Percentiles rank a stretch among this genome's conserved stretches.
phyloP scores from a whole-genome alignment of 2,329 filamentous ascomycete genomes.

The Aspergillus pseudotamarii region DNA sequence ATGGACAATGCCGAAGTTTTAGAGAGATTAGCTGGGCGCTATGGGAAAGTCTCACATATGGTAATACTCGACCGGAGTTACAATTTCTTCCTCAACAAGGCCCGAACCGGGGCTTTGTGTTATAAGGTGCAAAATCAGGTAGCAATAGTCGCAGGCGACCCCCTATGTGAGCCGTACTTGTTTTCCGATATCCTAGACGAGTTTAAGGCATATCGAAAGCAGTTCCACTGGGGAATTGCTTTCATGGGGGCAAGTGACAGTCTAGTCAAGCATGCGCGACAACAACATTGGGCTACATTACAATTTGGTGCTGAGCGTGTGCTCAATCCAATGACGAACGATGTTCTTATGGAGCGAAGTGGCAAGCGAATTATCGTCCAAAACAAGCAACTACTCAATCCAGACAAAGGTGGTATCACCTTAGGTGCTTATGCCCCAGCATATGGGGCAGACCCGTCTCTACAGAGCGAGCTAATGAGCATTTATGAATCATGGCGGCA shows the following conservation, averaged over 20 bases:
- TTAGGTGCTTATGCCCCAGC: constrained; percentile 40
- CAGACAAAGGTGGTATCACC: constrained; percentile 35
- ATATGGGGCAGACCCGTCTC: constrained; percentile 29
- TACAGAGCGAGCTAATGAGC: constrained; percentile 36
- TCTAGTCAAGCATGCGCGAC: constrained; percentile 35
- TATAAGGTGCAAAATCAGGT: constrained; percentile 43
- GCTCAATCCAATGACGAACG: constrained; percentile 45
- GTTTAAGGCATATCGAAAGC: constrained; percentile 38
- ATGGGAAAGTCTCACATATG: constrained; percentile 47
- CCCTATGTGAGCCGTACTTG: constrained; percentile 34
- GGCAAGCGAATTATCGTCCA: constrained; percentile 43
- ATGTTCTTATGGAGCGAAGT: constrained; percentile 37
- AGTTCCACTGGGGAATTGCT: constrained; percentile 34
- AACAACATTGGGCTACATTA: constrained; percentile 38
- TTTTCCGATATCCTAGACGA: constrained; percentile 36
- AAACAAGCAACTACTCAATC: constrained; percentile 40
- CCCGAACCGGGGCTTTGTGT: constrained; percentile 38
- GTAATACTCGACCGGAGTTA: constrained; percentile 47
- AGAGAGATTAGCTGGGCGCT: constrained; percentile 29
- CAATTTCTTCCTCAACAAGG: constrained; percentile 43
- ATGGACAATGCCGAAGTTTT: neutral
- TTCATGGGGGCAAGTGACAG: constrained; percentile 41
- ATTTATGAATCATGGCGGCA: constrained; percentile 45
- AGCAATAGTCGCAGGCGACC: constrained; percentile 45
- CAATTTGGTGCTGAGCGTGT: constrained; percentile 44